Evolutionary conservation across 768 basidiomycete genomes (phyloP).

Genomic region (Imleria badia): DNA sequence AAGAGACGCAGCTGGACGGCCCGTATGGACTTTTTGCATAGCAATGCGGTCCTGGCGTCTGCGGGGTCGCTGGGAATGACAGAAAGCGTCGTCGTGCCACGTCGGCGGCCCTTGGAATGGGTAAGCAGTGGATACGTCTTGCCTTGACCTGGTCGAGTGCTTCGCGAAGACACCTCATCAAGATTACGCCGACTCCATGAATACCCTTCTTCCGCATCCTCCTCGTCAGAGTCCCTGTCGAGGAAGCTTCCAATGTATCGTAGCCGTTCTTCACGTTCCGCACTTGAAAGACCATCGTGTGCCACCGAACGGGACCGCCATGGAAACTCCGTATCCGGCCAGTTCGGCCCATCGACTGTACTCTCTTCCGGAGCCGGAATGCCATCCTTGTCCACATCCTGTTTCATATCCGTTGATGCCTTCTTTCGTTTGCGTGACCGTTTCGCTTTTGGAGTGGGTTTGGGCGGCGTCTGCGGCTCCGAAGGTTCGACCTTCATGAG

Average conservation of each 20-base stretch:
- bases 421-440: conserved; percentile 52
- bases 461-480: conserved; percentile 27
- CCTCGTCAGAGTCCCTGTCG: conserved; percentile 66
- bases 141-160: conserved; percentile 42
- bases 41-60: conserved; percentile 70
- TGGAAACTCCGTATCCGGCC: conserved; percentile 79
- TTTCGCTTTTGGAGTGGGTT: conserved; percentile 40
- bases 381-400: conserved; percentile 11
- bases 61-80: conserved; percentile 67
- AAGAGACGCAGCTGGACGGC: conserved; percentile 51
- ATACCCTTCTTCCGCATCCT: conserved; percentile 34
- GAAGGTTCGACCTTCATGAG: conserved; percentile 57
- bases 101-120: conserved; percentile 34
- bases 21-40: conserved; percentile 70
- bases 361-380: conserved; percentile 30
- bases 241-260: conserved; percentile 69
- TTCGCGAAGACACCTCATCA: conserved; percentile 20
- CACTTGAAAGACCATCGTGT: conserved; percentile 48
- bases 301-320: conserved; percentile 68
- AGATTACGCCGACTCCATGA: conserved; percentile 9
- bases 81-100: conserved; percentile 17
- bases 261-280: conserved; percentile 59
- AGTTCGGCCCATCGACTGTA: conserved; percentile 57
- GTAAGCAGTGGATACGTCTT: conserved; percentile 59
- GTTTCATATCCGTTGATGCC: conserved; percentile 28